A percentile compares a stretch with the other conserved stretches of the same genome.
These are phyloP conservation scores for Fragosphaeria purpurea DNA, from an alignment of 2,329 filamentous ascomycete genomes.

Conservation along the genomic window DNA sequence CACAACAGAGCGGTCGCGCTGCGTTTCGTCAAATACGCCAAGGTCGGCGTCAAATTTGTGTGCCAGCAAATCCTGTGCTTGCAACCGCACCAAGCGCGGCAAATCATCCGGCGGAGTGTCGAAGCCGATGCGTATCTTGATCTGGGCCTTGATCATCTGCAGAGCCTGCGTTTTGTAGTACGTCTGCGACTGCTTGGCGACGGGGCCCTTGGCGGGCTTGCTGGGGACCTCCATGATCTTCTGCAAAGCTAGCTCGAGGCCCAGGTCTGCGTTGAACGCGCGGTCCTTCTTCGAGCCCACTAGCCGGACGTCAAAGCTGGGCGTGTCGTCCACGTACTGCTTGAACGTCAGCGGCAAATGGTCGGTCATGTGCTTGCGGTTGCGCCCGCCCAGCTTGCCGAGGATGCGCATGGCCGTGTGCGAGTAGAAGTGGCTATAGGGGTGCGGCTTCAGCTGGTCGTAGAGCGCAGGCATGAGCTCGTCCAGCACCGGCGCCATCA, in stretches of 20 bases:
- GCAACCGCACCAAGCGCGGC: conserved; percentile 70
- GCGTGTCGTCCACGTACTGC: conserved; percentile 74
- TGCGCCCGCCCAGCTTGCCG: conserved; percentile 89
- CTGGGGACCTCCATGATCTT: conserved; percentile 74
- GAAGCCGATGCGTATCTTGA: conserved; percentile 81
- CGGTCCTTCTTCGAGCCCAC: conserved; percentile 84
- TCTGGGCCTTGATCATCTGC: conserved; percentile 73
- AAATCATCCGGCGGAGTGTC: conserved; percentile 87
- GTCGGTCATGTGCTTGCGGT: conserved; percentile 88
- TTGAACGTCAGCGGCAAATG: conserved; percentile 77
- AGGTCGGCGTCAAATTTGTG: conserved; percentile 63
- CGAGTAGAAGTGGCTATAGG: conserved; percentile 94
- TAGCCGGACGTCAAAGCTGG: conserved; percentile 80
- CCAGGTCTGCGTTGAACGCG: conserved; percentile 76
- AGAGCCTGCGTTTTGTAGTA: conserved; percentile 94
- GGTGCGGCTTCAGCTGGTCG: conserved; percentile 86
- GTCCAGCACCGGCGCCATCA: conserved; percentile 98
- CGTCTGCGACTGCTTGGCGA: conserved; percentile 54
- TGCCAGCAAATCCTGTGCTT: conserved; percentile 74
- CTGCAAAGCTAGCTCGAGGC: conserved; percentile 78
- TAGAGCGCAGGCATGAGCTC: conserved; percentile 97
- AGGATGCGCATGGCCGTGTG: conserved; percentile 97
- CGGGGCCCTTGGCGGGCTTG: conserved; percentile 35
- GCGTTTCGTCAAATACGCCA: conserved; percentile 61
- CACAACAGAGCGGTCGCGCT: conserved; percentile 69